Conservation (phyloP, 2,329 filamentous ascomycete species). For the Clarireedia homoeocarpa region DNA sequence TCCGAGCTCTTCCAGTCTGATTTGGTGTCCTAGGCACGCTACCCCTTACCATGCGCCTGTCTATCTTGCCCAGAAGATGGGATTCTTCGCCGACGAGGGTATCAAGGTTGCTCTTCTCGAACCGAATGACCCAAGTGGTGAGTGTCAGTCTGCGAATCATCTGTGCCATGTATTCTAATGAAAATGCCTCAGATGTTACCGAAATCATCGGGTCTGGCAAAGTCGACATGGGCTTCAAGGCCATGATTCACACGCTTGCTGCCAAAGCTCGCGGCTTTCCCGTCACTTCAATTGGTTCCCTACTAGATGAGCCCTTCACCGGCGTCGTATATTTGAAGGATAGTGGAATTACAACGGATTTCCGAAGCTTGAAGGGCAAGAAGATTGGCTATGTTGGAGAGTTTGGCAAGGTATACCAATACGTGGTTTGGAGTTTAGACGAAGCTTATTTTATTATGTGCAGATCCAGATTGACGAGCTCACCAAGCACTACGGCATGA, state of each 20-base stretch:
- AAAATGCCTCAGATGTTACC: constrained; percentile 54
- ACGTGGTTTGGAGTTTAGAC: neutral
- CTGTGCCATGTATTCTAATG: neutral
- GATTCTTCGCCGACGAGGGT: constrained; percentile 67
- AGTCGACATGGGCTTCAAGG: constrained; percentile 73
- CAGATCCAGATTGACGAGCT: constrained; percentile 77
- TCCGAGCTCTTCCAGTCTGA: neutral
- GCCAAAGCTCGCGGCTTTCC: constrained; percentile 71
- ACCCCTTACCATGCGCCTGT: constrained; percentile 74
- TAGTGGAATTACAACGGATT: constrained; percentile 67
- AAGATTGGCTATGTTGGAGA: constrained; percentile 74
- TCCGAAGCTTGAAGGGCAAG: constrained; percentile 67
- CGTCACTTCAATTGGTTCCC: constrained; percentile 62
- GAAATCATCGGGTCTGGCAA: constrained; percentile 73
- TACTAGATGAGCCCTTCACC: constrained; percentile 74
- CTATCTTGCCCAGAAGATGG: constrained; percentile 69
- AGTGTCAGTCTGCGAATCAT: constrained; percentile 15
- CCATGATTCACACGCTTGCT: constrained; percentile 76
- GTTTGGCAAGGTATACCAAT: constrained; percentile 53
- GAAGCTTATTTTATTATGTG: neutral
- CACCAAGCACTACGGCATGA: constrained; percentile 70
- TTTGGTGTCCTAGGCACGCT: constrained; percentile 52
- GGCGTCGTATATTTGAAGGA: constrained; percentile 70
- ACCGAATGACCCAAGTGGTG: constrained; percentile 68
- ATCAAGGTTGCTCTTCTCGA: constrained; percentile 72